Evolutionary conservation across 148 eudicot genomes (phyloP), one percentile per base, ranked within the genome.

Genomic region (Heliosperma pusillum): DNA sequence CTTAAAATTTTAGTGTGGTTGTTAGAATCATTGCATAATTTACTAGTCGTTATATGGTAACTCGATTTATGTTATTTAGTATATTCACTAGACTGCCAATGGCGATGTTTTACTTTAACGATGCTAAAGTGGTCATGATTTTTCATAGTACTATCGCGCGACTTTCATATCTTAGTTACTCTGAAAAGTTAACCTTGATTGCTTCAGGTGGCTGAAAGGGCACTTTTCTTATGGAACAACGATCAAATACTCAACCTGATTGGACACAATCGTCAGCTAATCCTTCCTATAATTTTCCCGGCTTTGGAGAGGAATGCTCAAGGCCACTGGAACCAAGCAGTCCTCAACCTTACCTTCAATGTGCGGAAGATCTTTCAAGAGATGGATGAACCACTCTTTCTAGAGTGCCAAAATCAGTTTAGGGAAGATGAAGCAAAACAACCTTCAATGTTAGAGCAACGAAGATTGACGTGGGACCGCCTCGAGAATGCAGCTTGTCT

Each of bases 161-260:
- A 11, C 52, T 21, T 36, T 42, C 52, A 42, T 66, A 7, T 4
- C 45, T 63, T 66, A 1, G 29, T 16, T 11, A 22, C 60, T n/a
- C n/a, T n/a, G n/a, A 50, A 70, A 44, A 4, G 53, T 55, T 47
- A 52, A 5, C 5, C 79, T 66, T 65, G 44, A 36, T 73, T 58
- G 19, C 16, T 78, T 62, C 86, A 94, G 98, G 98, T 94, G 71
- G 98, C 98, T 58, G 98, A 94, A 77, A 88, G 98, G 83, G 93
- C 97, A 58, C 88, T 94, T 16, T 90, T 90, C 86, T 74, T 94
- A 19, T 91, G 98, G 98, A 94, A 92, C 69, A 94, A 90, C 71
- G 97, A 94, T 78, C 98, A 89, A 84, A 80, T 94, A 70, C 77
- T 90, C 63, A 92, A 90, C 83, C 88, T 94, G 20, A 86, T 90